Conservation (phyloP, 768 basidiomycete species). For the Hypholoma fasciculare region DNA sequence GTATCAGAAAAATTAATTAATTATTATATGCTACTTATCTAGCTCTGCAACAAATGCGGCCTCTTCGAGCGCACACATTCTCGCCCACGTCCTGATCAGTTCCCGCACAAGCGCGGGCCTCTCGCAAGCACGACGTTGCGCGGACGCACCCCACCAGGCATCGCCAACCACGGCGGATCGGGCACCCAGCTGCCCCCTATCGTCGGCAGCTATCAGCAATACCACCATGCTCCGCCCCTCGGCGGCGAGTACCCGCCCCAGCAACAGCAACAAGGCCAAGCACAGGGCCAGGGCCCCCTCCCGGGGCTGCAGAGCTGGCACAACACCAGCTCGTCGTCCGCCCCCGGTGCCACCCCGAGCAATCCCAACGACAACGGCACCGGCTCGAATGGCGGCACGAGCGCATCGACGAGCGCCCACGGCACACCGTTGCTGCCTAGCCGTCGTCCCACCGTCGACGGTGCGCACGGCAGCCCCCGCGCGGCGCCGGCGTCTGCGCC, state of each 20-base stretch:
- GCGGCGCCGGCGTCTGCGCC: neutral
- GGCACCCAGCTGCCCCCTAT: constrained; percentile 43
- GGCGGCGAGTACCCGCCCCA: neutral
- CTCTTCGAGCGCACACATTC: constrained; percentile 82
- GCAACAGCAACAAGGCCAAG: neutral
- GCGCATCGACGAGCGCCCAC: neutral
- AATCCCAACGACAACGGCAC: neutral
- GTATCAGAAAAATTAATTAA: constrained; percentile 6
- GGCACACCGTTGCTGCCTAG: neutral
- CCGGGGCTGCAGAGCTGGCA: constrained; percentile 6
- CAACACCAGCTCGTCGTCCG: neutral
- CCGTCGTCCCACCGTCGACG: neutral
- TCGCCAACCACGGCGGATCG: neutral
- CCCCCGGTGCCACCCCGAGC: neutral
- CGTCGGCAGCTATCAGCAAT: constrained; percentile 33
- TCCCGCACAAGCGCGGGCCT: constrained; percentile 78
- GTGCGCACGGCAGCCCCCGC: neutral
- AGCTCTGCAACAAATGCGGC: constrained; percentile 74
- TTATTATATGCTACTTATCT: neutral
- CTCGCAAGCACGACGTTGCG: constrained; percentile 52
- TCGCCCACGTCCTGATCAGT: constrained; percentile 75
- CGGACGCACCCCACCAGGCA: constrained; percentile 47
- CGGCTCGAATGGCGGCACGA: neutral
- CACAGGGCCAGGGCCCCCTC: neutral
- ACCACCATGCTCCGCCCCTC: constrained; percentile 7